These are phyloP conservation scores for Yamadazyma siamensis DNA, from an alignment of 1,139 yeast genomes.

Conservation along the genomic window DNA sequence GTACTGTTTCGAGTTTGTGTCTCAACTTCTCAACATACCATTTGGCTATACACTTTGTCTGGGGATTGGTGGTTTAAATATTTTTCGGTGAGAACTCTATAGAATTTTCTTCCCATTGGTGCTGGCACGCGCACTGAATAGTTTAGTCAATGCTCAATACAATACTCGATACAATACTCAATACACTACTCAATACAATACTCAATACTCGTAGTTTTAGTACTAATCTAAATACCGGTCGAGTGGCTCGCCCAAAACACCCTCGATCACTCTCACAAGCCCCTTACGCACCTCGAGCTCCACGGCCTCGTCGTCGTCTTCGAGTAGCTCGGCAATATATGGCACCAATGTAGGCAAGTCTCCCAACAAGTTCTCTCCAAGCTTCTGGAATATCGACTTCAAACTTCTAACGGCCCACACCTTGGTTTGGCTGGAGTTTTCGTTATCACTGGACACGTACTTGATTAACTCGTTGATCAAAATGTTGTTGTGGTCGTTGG, in stretches of 20 bases:
- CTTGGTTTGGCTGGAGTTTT: conserved; percentile 43
- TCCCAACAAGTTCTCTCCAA: conserved; percentile 93
- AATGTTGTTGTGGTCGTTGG: conserved; percentile 74
- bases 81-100: conserved; percentile 5
- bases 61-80: conserved; percentile 3
- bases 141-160: too few species aligned
- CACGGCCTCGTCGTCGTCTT: conserved; percentile 92
- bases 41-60: conserved; percentile 7
- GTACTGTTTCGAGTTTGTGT: conserved; percentile 8
- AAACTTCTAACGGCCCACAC: conserved; percentile 81
- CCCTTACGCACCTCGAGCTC: conserved; percentile 90
- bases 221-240: conserved; percentile 81
- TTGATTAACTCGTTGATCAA: conserved; percentile 38
- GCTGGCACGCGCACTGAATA: too few species aligned
- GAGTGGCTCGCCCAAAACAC: conserved; percentile 89
- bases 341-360: conserved; percentile 94
- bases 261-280: conserved; percentile 88
- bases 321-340: conserved; percentile 87
- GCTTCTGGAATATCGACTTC: conserved; percentile 79
- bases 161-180: too few species aligned
- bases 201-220: too few species aligned
- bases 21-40: conserved; percentile 14
- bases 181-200: too few species aligned
- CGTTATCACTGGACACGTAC: conserved; percentile 35
- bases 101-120: conserved; percentile 16